Evolutionary conservation across 805 yeast genomes (phyloP).

Genomic region (Candida easanensis): DNA sequence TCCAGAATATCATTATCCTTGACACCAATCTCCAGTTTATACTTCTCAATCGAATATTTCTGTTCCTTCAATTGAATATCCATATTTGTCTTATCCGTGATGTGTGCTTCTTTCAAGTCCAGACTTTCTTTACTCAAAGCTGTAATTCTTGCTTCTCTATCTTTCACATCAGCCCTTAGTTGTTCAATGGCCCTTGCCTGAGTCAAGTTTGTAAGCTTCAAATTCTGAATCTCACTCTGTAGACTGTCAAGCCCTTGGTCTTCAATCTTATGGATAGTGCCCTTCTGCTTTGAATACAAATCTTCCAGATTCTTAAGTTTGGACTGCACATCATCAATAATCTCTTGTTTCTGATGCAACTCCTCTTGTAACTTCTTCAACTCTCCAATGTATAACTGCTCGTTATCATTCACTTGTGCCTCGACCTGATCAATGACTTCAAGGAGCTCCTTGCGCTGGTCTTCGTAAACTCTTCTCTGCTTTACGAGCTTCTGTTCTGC

Average conservation of each 20-base stretch:
- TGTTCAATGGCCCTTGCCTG: slow-evolving; percentile 28
- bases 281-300: slow-evolving; percentile 13
- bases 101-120: slow-evolving; percentile 28
- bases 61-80: slow-evolving; percentile 11
- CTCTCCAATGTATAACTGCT: slow-evolving; percentile 44
- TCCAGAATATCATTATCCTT: slow-evolving; percentile 9
- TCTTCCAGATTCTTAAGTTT: slow-evolving; percentile 22
- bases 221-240: slow-evolving; percentile 31
- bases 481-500: slow-evolving; percentile 44
- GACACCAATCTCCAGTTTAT: slow-evolving; percentile 5
- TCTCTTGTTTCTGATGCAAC: slow-evolving; percentile 25
- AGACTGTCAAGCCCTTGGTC: slow-evolving; percentile 32
- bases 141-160: slow-evolving; percentile 11
- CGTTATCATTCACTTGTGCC: slow-evolving; percentile 53
- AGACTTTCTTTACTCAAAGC: slow-evolving; percentile 25
- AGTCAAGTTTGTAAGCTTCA: slow-evolving; percentile 30
- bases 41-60: slow-evolving; percentile 1
- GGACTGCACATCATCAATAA: slow-evolving; percentile 24
- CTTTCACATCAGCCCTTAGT: slow-evolving; percentile 22
- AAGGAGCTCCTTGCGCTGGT: slow-evolving; percentile 56
- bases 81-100: slow-evolving; percentile 9
- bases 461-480: slow-evolving; percentile 46
- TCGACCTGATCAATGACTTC: slow-evolving; percentile 56
- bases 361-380: slow-evolving; percentile 36
- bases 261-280: slow-evolving; percentile 22